A percentile compares a stretch with the other conserved stretches of the same genome.
Conservation (phyloP, 345 rosid genomes). For the Erodium maritimum region DNA sequence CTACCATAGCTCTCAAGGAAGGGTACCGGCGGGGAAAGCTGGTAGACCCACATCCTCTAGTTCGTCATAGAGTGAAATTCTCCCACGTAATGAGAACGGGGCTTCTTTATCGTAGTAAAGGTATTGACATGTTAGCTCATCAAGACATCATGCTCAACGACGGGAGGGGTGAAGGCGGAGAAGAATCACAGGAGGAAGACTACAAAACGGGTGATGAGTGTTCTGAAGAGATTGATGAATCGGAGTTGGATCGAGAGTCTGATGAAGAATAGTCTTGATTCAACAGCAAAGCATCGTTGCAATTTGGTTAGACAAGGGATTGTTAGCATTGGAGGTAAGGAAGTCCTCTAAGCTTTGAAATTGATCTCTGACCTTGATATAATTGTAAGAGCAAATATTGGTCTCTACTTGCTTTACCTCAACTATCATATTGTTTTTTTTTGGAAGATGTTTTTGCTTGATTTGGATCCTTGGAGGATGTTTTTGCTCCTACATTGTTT, state of each 20-base stretch:
- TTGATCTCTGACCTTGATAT: neutral
- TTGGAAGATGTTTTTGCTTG: neutral
- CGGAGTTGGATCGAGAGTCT: no score
- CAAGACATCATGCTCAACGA: neutral
- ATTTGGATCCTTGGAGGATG: neutral
- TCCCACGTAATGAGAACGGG: constrained; percentile 89
- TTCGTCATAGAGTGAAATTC: constrained; percentile 55
- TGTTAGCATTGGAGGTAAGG: neutral
- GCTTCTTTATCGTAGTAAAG: constrained; percentile 66
- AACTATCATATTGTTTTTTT: no score
- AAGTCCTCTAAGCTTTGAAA: neutral
- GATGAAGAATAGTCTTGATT: neutral
- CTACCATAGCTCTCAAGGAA: constrained; percentile 78
- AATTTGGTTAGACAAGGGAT: neutral
- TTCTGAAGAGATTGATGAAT: neutral
- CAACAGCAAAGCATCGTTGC: neutral
- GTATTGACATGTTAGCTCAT: constrained; percentile 17
- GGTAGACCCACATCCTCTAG: constrained; percentile 75
- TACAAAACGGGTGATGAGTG: neutral
- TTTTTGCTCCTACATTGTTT: no score
- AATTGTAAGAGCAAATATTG: no score
- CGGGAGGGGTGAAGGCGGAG: neutral
- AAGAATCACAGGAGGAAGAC: neutral
- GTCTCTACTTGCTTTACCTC: no score
- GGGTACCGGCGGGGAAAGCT: constrained; percentile 69